A percentile compares a stretch with the other conserved stretches of the same genome.
These are phyloP conservation scores for Hypholoma sublateritium DNA, from an alignment of 768 basidiomycete species.

Conservation along the genomic window DNA sequence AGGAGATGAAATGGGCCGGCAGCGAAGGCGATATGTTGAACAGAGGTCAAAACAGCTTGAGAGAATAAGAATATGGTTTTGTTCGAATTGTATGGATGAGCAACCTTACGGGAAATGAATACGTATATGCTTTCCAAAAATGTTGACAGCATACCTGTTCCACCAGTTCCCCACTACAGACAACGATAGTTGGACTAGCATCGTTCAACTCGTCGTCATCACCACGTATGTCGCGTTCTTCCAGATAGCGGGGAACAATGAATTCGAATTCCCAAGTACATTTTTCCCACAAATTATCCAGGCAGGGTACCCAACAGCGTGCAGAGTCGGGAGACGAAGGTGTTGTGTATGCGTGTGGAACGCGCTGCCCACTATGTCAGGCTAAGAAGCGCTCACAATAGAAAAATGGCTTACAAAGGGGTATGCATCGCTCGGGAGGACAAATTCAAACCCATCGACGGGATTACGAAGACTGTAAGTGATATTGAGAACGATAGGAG, in stretches of 20 bases:
- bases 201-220: slow-evolving; percentile 55
- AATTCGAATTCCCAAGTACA: slow-evolving; percentile 99
- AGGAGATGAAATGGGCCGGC: slow-evolving; percentile 91
- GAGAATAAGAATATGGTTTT: slow-evolving; percentile 95
- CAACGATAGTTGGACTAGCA: slow-evolving; percentile 77
- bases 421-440: slow-evolving; percentile 77
- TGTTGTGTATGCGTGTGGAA: slow-evolving; percentile 91
- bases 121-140: neutral
- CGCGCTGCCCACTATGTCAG: slow-evolving; percentile 53
- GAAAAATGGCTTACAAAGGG: slow-evolving; percentile 65
- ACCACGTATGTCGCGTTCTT: slow-evolving; percentile 50
- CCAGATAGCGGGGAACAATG: slow-evolving; percentile 82
- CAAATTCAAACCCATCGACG: slow-evolving; percentile 82
- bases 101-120: slow-evolving; percentile 53
- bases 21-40: slow-evolving; percentile 96
- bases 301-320: slow-evolving; percentile 98
- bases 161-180: slow-evolving; percentile 92
- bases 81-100: slow-evolving; percentile 90
- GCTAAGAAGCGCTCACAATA: neutral
- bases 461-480: slow-evolving; percentile 83
- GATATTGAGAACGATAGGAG: slow-evolving; percentile 74
- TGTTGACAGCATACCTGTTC: slow-evolving; percentile 68
- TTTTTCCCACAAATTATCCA: slow-evolving; percentile 93
- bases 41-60: slow-evolving; percentile 83
- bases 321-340: slow-evolving; percentile 88